Conservation (phyloP, 2,329 filamentous ascomycete genomes). For the Aureobasidium subglaciale region DNA sequence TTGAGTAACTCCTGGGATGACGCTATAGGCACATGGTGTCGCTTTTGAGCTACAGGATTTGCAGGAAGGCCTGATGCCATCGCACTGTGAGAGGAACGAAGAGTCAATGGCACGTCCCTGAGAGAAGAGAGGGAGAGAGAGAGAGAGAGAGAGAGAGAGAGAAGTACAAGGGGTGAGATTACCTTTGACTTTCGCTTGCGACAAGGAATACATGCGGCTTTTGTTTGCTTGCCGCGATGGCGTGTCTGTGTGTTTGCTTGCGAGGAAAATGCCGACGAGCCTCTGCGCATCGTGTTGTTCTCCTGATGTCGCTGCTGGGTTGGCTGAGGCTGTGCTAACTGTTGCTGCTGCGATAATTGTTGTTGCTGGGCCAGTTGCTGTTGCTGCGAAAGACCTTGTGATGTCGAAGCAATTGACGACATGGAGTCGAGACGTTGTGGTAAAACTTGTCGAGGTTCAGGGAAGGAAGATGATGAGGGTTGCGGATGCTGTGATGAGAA, state of each 20-base stretch:
- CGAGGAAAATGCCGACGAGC: not conserved
- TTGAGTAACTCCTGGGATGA: conserved; percentile 1
- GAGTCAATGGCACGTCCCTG: not conserved
- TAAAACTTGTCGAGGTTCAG: not conserved
- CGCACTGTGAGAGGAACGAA: not conserved
- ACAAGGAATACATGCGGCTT: conserved; percentile 6
- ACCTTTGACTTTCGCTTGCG: conserved; percentile 12
- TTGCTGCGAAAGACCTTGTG: not conserved
- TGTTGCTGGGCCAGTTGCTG: not conserved
- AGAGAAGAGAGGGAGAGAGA: not conserved
- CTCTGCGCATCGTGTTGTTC: not conserved
- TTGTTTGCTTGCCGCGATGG: not conserved
- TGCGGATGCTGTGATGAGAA: not conserved
- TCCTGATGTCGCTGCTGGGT: not conserved
- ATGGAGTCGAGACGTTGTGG: not conserved
- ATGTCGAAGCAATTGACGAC: not conserved
- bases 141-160: not conserved
- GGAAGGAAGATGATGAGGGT: not conserved
- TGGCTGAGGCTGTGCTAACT: not conserved
- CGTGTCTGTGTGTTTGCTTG: not conserved
- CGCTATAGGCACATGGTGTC: not conserved
- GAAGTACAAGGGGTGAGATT: not conserved
- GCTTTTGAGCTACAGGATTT: not conserved
- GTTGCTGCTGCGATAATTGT: no score
- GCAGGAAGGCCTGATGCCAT: not conserved